Percentiles rank a stretch among this genome's conserved stretches.
These are phyloP conservation scores for Plantago major DNA, from an alignment of 257 asterid genomes.

Conservation along the genomic window DNA sequence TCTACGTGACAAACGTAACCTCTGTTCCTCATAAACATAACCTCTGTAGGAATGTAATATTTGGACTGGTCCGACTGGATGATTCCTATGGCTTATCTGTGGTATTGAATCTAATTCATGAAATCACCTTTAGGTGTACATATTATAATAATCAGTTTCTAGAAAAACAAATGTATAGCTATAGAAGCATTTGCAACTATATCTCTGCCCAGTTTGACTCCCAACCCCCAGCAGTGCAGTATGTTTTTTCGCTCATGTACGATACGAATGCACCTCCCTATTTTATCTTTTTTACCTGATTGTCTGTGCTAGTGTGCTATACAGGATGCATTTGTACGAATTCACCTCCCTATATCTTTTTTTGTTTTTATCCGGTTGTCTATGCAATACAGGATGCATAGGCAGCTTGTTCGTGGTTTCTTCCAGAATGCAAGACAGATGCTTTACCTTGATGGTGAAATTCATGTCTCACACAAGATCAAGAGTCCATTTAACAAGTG, in stretches of 20 bases:
- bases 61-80: background rate
- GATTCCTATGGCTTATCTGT: background rate
- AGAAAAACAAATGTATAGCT: background rate
- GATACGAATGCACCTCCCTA: background rate
- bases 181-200: background rate
- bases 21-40: background rate
- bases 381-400: slow-evolving; percentile 39
- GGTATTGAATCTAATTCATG: background rate
- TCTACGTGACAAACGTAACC: too few species aligned
- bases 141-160: background rate
- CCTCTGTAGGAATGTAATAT: background rate
- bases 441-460: slow-evolving; percentile 41
- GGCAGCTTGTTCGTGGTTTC: slow-evolving; percentile 42
- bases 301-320: background rate
- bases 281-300: background rate
- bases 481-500: slow-evolving; percentile 35
- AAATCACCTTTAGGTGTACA: background rate
- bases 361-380: background rate
- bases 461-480: slow-evolving; percentile 52
- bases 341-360: background rate
- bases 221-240: background rate
- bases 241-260: background rate
- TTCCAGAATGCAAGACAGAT: slow-evolving; percentile 33
- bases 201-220: background rate
- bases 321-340: slow-evolving; percentile 38